Evolutionary conservation across 78 protist species (phyloP).

Genomic region (Dictyostelium firmibasis): DNA sequence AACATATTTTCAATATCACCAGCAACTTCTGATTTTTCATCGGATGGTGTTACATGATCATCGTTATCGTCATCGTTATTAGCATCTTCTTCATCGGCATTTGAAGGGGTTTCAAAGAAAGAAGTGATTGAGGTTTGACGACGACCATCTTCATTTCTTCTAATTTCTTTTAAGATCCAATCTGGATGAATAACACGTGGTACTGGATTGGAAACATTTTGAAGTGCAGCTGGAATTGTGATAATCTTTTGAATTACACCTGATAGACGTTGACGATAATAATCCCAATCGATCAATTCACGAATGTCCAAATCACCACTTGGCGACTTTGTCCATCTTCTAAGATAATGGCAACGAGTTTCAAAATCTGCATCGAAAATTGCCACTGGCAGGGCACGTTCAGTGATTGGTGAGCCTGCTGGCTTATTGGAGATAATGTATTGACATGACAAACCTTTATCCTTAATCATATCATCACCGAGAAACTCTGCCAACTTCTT

Average conservation of each 20-base stretch:
- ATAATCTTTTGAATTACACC: constrained; percentile 96
- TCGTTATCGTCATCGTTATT: not conserved
- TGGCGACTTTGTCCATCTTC: constrained; percentile 49
- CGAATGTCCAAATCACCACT: constrained; percentile 21
- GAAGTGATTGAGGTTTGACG: constrained; percentile 42
- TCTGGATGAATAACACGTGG: constrained; percentile 98
- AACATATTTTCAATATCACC: constrained; percentile 50
- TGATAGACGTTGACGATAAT: constrained; percentile 90
- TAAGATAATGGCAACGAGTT: constrained; percentile 24
- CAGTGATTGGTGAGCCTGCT: constrained; percentile 94
- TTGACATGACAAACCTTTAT: constrained; percentile 94
- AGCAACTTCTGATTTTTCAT: not conserved
- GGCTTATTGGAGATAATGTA: constrained; percentile 94
- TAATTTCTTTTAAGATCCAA: constrained; percentile 91
- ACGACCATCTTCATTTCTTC: constrained; percentile 7
- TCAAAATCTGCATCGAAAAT: constrained; percentile 88
- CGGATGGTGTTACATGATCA: not conserved
- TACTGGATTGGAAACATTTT: constrained; percentile 94
- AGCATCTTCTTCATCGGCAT: not conserved
- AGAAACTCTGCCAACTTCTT: constrained; percentile 91
- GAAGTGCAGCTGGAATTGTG: constrained; percentile 98
- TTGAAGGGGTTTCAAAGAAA: constrained; percentile 15
- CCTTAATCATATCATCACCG: constrained; percentile 95
- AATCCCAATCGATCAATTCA: constrained; percentile 97
- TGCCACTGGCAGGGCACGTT: constrained; percentile 96